Percentiles rank a stretch among this genome's conserved stretches.
These are phyloP conservation scores for Penicillium waksmanii DNA, from an alignment of 495 filamentous ascomycete genomes.

Conservation along the genomic window DNA sequence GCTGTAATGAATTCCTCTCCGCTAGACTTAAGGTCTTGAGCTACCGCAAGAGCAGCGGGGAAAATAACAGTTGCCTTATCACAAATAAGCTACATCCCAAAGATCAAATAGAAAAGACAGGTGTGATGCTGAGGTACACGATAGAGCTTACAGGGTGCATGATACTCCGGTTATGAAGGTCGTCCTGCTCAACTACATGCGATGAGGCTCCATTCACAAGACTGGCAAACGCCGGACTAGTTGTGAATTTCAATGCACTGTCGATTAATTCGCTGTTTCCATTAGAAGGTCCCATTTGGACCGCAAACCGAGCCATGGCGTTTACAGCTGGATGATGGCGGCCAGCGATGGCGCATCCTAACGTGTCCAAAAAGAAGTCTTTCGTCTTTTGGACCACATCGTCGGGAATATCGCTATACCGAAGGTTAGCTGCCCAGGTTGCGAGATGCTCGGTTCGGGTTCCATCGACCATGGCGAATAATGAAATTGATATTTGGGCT, in stretches of 20 bases:
- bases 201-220: conserved; percentile 40
- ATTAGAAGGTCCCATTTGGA: conserved; percentile 35
- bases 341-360: conserved; percentile 42
- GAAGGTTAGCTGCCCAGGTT: conserved; percentile 29
- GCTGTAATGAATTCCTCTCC: conserved; percentile 41
- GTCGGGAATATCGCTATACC: conserved; percentile 33
- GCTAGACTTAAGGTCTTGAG: conserved; percentile 34
- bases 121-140: not conserved
- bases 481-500: not conserved
- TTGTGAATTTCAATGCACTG: conserved; percentile 25
- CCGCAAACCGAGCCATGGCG: conserved; percentile 32
- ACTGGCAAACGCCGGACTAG: conserved; percentile 39
- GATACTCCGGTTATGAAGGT: conserved; percentile 44
- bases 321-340: conserved; percentile 36
- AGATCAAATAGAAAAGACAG: no score
- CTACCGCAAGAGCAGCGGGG: conserved; percentile 38
- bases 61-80: conserved; percentile 40
- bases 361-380: conserved; percentile 38
- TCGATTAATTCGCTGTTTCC: conserved; percentile 40
- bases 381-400: conserved; percentile 40
- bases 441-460: conserved; percentile 32
- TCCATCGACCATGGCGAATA: not conserved
- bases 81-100: not conserved
- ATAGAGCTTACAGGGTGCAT: conserved; percentile 38
- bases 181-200: conserved; percentile 45